Conservation (phyloP, 2,329 filamentous ascomycete species). For the Aspergillus puulaauensis region DNA sequence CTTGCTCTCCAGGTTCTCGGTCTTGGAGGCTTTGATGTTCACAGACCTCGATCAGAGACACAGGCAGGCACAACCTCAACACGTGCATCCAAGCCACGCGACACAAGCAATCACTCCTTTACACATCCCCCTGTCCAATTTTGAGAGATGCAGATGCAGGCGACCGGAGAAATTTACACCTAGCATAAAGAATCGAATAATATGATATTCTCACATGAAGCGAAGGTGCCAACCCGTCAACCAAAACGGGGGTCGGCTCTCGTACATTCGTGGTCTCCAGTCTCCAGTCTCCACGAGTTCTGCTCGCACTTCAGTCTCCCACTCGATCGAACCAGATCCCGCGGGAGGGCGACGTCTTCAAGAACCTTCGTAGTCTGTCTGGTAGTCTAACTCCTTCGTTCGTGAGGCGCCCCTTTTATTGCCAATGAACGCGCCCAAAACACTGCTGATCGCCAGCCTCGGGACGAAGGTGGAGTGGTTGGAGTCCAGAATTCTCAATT, state of each 20-base stretch:
- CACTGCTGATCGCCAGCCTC: background rate
- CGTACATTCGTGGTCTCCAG: background rate
- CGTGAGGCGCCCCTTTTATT: background rate
- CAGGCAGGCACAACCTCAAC: background rate
- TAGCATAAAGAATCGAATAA: too few relatives aligned
- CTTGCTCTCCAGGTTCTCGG: background rate
- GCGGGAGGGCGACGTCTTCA: background rate
- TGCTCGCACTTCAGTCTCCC: background rate
- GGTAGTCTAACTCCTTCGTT: background rate
- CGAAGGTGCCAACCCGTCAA: background rate
- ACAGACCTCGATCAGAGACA: background rate
- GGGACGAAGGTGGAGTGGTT: background rate
- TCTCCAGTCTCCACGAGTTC: background rate
- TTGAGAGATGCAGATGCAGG: background rate
- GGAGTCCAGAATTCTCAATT: background rate
- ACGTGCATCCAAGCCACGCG: constrained; percentile 4
- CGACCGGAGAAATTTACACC: background rate
- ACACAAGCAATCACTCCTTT: background rate
- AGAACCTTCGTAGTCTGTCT: background rate
- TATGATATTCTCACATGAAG: background rate
- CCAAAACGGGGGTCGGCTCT: background rate
- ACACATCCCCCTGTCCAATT: too few relatives aligned
- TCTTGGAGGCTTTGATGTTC: background rate
- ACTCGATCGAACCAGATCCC: background rate
- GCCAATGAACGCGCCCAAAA: background rate